Evolutionary conservation across 192 early-diverging fungal genomes (phyloP), one percentile per base, ranked within the genome.

Genomic region (Chytriomyces sp.): DNA sequence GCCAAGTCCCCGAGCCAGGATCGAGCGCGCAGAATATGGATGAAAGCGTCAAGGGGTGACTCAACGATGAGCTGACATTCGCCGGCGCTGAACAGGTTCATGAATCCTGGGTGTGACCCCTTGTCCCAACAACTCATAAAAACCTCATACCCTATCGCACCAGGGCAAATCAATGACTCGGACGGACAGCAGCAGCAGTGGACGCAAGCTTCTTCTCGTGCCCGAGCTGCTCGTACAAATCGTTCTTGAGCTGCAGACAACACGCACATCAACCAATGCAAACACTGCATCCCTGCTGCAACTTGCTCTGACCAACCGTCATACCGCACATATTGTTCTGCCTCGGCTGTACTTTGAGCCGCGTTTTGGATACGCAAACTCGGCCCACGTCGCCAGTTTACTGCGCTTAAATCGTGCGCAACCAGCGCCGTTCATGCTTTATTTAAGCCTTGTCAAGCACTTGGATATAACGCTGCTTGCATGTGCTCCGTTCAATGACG

Each of bases 381-480:
- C 11, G 24, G 45, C 28, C 45, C 18, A 45, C 44, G 13, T 45
- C 9, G 43, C 28, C 18, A 20, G 1, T 67, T 45, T 67, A 11
- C 10, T 67, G 11, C 35, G 35, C 35, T 35, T 35, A 4, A 35
- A 2, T 35, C 35, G 35, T 35, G 65, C 23, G 16, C 18, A 26
- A 16, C 16, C 24, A 45, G 10, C 65, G 43, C 24, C 24, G 13
- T 35, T 7, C 16, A 11, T 63, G 16, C 67, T 45, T 13, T 69
- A 69, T 28, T 45, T 74, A 11, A 64, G 8, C 44, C 45, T 43
- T 28, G 61, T 74, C 11, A 20, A 45, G 26, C 9, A 64, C 16
- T 61, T 74, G n/a, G 72, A 74, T 26, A 43, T 74, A 18, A 8
- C 53, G 59, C 53, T 9, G 8, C 72, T 74, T 16, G 35, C 67